Evolutionary conservation across 2,329 filamentous ascomycete species (phyloP), one percentile per base, ranked within the genome.

Genomic region (Cadophora gregata): DNA sequence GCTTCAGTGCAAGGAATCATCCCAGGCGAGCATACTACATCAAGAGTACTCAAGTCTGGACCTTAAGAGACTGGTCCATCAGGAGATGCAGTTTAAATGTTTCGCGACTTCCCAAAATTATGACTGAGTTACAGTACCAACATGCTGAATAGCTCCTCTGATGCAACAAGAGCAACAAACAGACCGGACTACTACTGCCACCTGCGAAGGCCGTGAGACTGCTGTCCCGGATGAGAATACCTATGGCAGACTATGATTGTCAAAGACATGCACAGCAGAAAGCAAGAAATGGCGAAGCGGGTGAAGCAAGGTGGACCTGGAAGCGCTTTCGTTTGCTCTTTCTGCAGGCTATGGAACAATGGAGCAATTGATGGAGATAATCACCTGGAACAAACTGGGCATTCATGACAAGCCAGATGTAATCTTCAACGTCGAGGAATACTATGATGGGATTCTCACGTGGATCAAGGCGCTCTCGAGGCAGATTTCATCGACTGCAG

Each of bases 341-440:
- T 47, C 42, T 8, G 42, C 19, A 6, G 42, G 42, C 9, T 47
- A 47, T 12, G 42, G 42, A 8, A 47, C 42, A 1, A 19, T 21
- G 2, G 42, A 36, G 14, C 14, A 31, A 16, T 16, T 53, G 3
- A 53, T 53, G 50, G 16, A 53, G 19, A 27, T 53, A 16, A 12
- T n/a, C 50, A 53, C 12, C 19, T 29, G 16, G 51, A 33, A 33
- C 16, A 16, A 55, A 12, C 12, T 55, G 10, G 29, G 29, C 12
- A 55, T 55, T 29, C 51, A 55, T 9, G 51, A 55, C 5, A 55
- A 55, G 19, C 51, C 51, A 21, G 51, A 33, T 36, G 51, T 55
- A 8, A 10, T 55, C 1, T 36, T 55, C 27, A 55, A 33, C 14
- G 51, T 55, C 2, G n/a, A 55, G 6, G 51, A 29, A 10, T 55